Conservation (phyloP, 1,139 yeast genomes). For the Yamadazyma mexicana region DNA sequence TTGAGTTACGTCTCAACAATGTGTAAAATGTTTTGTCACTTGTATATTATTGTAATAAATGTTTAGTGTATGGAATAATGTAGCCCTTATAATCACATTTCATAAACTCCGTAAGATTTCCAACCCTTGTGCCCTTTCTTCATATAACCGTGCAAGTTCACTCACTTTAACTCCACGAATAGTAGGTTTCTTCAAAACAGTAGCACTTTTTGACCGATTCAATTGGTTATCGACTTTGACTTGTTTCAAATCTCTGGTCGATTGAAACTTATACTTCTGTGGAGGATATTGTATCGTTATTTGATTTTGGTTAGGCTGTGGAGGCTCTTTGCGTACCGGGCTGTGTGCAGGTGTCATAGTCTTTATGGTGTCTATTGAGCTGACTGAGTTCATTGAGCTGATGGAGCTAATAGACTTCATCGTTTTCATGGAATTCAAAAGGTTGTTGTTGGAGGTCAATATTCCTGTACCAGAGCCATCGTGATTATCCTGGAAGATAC, state of each 20-base stretch:
- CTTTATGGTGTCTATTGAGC: constrained; percentile 1
- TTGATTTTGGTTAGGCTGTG: background rate
- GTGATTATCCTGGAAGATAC: background rate
- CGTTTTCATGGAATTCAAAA: constrained; percentile 2
- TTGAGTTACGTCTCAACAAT: background rate
- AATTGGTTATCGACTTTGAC: constrained; percentile 7
- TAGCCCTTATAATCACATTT: background rate
- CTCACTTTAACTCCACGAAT: constrained; percentile 56
- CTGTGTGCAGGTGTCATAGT: background rate
- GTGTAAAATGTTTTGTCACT: constrained; percentile 8
- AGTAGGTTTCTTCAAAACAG: constrained; percentile 32
- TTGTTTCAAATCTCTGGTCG: constrained; percentile 5
- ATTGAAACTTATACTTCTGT: constrained; percentile 35
- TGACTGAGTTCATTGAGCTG: constrained; percentile 3
- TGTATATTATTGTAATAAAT: constrained; percentile 14
- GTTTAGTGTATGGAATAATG: constrained; percentile 6
- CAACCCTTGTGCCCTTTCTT: constrained; percentile 55
- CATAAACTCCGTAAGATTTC: constrained; percentile 41
- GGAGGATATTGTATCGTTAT: constrained; percentile 38
- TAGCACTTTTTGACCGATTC: constrained; percentile 1
- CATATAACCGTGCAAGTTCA: constrained; percentile 54
- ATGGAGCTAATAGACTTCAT: constrained; percentile 3
- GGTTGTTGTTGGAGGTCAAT: constrained; percentile 2
- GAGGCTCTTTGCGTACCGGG: constrained; percentile 1
- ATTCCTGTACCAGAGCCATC: background rate